These are phyloP conservation scores for Xylariaceae sp. DNA, from an alignment of 2,329 filamentous ascomycete species.

Conservation along the genomic window DNA sequence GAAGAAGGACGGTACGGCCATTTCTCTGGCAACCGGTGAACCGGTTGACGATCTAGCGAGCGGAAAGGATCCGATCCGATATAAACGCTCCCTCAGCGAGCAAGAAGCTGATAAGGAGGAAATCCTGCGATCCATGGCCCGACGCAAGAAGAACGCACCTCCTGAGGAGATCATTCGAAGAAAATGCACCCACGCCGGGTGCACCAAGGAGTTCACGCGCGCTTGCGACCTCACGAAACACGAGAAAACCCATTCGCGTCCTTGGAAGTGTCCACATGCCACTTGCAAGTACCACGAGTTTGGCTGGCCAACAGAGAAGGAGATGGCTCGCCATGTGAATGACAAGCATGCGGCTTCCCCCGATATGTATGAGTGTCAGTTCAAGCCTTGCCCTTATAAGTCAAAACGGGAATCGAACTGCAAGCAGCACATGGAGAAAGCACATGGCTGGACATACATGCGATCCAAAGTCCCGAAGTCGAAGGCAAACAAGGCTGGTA, in stretches of 20 bases:
- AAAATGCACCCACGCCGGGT: conserved; percentile 68
- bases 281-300: conserved; percentile 86
- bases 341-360: conserved; percentile 87
- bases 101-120: conserved; percentile 73
- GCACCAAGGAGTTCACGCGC: conserved; percentile 89
- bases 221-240: conserved; percentile 98
- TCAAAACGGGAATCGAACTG: conserved; percentile 95
- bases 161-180: conserved; percentile 78
- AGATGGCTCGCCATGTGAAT: conserved; percentile 91
- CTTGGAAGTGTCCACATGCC: conserved; percentile 81
- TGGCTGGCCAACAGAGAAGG: conserved; percentile 97
- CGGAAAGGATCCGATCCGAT: conserved; percentile 45
- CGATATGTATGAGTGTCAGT: conserved; percentile 77
- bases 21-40: conserved; percentile 69
- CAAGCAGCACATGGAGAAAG: conserved; percentile 99
- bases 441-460: conserved; percentile 83
- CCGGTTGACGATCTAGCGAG: conserved; percentile 52
- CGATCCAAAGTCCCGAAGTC: conserved; percentile 84
- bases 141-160: conserved; percentile 86
- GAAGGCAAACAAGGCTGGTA: conserved; percentile 44
- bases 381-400: conserved; percentile 79
- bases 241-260: conserved; percentile 93
- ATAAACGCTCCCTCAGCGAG: conserved; percentile 64
- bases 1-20: conserved; percentile 71
- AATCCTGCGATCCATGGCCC: conserved; percentile 87